phyloP scores from a whole-genome alignment of 1,284 basidiomycete genomes.

The Cryptococcus sp. region DNA sequence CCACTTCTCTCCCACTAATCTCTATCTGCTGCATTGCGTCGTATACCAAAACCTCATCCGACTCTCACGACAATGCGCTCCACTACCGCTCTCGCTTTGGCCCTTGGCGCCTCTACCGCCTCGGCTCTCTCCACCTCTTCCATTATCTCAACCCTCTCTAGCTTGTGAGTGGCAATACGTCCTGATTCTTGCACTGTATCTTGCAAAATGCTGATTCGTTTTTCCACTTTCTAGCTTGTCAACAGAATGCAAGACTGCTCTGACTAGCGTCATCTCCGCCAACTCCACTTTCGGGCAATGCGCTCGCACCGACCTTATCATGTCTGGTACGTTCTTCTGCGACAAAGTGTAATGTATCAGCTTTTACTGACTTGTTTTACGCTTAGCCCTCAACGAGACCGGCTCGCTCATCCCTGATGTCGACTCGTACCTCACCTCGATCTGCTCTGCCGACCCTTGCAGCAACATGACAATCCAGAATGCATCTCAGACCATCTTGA shows the following conservation, averaged over 20 bases:
- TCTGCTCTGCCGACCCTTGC: slow-evolving; percentile 46
- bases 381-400: slow-evolving; percentile 31
- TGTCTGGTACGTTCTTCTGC: slow-evolving; percentile 10
- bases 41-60: neutral
- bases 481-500: slow-evolving; percentile 30
- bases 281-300: slow-evolving; percentile 13
- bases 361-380: neutral
- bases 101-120: slow-evolving; percentile 1
- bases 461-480: slow-evolving; percentile 36
- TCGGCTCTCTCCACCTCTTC: neutral
- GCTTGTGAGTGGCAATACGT: slow-evolving; percentile 5
- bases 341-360: no score
- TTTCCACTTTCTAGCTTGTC: slow-evolving; percentile 5
- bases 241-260: slow-evolving; percentile 1
- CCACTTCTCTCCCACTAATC: neutral
- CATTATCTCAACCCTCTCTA: neutral
- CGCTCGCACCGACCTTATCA: slow-evolving; percentile 12
- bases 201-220: neutral
- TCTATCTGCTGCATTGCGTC: neutral
- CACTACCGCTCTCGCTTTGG: slow-evolving; percentile 2
- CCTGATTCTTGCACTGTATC: neutral
- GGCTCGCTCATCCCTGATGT: slow-evolving; percentile 38
- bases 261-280: slow-evolving; percentile 1
- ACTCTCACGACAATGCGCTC: slow-evolving; percentile 1
- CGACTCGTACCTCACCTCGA: slow-evolving; percentile 35